Base-by-base conservation (phyloP, 139 green algal genomes). In the Spirogloea muscicola region DNA sequence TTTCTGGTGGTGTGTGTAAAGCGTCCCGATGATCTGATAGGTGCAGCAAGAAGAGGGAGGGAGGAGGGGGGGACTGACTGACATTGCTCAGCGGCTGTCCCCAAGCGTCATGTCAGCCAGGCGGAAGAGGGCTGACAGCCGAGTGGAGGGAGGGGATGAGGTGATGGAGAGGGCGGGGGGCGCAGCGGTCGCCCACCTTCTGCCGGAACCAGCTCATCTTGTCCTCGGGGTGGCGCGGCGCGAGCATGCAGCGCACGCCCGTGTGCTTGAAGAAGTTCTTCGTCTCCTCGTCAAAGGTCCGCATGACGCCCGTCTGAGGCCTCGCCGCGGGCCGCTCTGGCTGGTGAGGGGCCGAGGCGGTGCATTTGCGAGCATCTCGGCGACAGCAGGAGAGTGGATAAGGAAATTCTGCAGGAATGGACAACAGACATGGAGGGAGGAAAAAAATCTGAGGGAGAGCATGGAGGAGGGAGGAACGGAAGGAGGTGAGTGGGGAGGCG, bases 1-100 rank as follows among this genome's bases (percentile, higher is more conserved):
- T 70, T 89, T 89, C 77, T 89, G 85, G 69, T 89, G 85, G 70
- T 89, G 85, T 4, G 59, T 68, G 59, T 51, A 68, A 29, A 68
- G 41, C 10, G 13, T 58, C n/a, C 59, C 59, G 18, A 68, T 68
- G n/a, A n/a, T n/a, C n/a, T n/a, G n/a, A n/a, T n/a, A n/a, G n/a
- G n/a, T n/a, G n/a, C n/a, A n/a, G n/a, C n/a, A n/a, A n/a, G n/a
- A n/a, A n/a, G n/a, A n/a, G n/a, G n/a, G n/a, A n/a, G n/a, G n/a
- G n/a, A n/a, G n/a, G n/a, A n/a, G n/a, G n/a, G n/a, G n/a, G n/a
- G n/a, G n/a, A n/a, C n/a, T n/a, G n/a, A n/a, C n/a, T n/a, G n/a
- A n/a, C n/a, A n/a, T n/a, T n/a, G n/a, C n/a, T n/a, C n/a, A n/a
- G n/a, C n/a, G n/a, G n/a, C n/a, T n/a, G n/a, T n/a, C n/a, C n/a